Conservation (phyloP, 768 basidiomycete species). For the Termitomyces sp. region DNA sequence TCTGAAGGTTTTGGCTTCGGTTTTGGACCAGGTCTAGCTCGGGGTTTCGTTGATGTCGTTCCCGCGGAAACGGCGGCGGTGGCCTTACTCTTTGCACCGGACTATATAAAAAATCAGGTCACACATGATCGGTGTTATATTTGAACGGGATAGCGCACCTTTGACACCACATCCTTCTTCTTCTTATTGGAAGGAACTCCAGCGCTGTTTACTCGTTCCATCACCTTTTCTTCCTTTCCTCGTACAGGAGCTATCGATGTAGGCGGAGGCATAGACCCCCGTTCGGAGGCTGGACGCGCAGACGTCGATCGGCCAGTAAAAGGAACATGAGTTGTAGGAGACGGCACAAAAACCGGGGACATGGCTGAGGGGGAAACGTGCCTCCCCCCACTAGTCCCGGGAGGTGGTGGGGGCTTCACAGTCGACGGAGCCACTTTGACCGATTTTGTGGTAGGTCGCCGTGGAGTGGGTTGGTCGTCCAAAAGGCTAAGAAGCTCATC, state of each 20-base stretch:
- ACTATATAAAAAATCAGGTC: constrained; percentile 20
- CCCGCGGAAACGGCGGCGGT: constrained; percentile 15
- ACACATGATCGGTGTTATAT: constrained; percentile 3
- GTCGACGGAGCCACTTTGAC: constrained; percentile 2
- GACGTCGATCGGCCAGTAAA: constrained; percentile 14
- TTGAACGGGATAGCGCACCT: constrained; percentile 30
- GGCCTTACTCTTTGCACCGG: constrained; percentile 23
- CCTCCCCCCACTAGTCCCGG: background rate
- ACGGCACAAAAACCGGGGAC: constrained; percentile 11
- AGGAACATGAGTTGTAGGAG: constrained; percentile 13
- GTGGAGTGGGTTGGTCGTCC: constrained; percentile 44
- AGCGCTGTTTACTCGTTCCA: constrained; percentile 21
- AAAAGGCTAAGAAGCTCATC: constrained; percentile 71
- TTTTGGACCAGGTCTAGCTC: constrained; percentile 32
- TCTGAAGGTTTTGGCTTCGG: constrained; percentile 26
- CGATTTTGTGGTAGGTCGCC: constrained; percentile 17
- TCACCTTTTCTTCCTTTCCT: constrained; percentile 31
- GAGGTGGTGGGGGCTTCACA: constrained; percentile 5
- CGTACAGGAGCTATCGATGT: constrained; percentile 24
- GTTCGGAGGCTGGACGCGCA: constrained; percentile 34
- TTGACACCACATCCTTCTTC: constrained; percentile 40
- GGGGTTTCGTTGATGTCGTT: constrained; percentile 22
- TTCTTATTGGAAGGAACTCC: constrained; percentile 29
- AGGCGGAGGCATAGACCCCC: constrained; percentile 63
- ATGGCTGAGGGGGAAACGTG: constrained; percentile 16